Evolutionary conservation across 2,329 filamentous ascomycete species (phyloP).

Genomic region (Paracoccidioides brasiliensis): DNA sequence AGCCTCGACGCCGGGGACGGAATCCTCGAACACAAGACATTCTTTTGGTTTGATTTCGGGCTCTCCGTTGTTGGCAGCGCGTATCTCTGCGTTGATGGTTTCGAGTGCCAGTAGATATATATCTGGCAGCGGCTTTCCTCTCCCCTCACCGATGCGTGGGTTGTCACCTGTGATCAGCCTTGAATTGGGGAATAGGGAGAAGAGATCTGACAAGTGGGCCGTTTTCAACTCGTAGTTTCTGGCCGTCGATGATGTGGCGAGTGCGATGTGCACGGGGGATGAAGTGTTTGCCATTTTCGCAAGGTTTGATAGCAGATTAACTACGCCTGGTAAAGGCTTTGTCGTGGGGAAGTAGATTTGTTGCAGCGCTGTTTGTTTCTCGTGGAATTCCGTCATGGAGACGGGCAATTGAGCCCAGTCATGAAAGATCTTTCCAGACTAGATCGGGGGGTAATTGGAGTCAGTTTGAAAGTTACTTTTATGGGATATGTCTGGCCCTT

Average conservation of each 20-base stretch:
- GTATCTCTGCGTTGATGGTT: conserved; percentile 65
- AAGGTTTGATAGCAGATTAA: conserved; percentile 45
- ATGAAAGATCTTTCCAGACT: conserved; percentile 52
- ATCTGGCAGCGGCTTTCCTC: conserved; percentile 90
- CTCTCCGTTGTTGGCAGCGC: conserved; percentile 41
- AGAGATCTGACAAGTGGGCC: conserved; percentile 38
- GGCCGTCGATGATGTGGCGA: conserved; percentile 67
- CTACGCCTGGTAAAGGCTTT: conserved; percentile 68
- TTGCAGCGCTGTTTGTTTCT: conserved; percentile 51
- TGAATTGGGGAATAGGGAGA: conserved; percentile 49
- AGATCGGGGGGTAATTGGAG: neutral
- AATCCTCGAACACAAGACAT: conserved; percentile 93
- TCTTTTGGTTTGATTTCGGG: conserved; percentile 62
- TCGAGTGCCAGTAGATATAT: conserved; percentile 82
- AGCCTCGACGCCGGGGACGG: conserved; percentile 81
- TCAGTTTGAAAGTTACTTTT: neutral
- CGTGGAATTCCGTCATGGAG: conserved; percentile 51
- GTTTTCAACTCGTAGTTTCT: conserved; percentile 70
- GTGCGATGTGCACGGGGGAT: conserved; percentile 58
- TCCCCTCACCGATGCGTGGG: conserved; percentile 55
- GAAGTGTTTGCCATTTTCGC: conserved; percentile 22
- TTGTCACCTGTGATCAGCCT: conserved; percentile 80
- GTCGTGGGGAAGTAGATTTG: conserved; percentile 56
- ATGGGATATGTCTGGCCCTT: neutral
- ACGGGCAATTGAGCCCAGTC: conserved; percentile 82